A percentile compares a stretch with the other conserved stretches of the same genome.
Conservation (phyloP, 495 filamentous ascomycete genomes). For the Penicillium lagena region DNA sequence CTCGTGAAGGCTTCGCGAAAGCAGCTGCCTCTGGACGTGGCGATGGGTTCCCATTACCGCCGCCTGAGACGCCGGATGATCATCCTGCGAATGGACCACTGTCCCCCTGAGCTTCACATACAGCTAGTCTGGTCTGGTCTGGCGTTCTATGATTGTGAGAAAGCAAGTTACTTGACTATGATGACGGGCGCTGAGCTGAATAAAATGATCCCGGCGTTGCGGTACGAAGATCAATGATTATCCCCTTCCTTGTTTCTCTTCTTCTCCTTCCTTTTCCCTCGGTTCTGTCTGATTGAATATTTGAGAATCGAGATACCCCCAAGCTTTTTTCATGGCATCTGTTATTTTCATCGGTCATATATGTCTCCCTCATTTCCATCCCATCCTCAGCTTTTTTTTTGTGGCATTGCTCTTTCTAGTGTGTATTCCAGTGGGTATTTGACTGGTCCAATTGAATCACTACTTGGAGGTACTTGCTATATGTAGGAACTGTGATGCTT, state of each 20-base stretch:
- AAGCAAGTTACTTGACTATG: too few relatives aligned
- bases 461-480: too few relatives aligned
- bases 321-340: too few relatives aligned
- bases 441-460: too few relatives aligned
- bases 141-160: too few relatives aligned
- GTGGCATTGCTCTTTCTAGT: neutral
- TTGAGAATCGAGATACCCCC: conserved; percentile 18
- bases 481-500: too few relatives aligned
- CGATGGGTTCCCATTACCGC: conserved; percentile 40
- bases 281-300: neutral
- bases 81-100: conserved; percentile 11
- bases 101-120: neutral
- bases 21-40: conserved; percentile 30
- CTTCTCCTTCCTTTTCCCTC: neutral
- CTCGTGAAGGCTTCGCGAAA: conserved; percentile 66
- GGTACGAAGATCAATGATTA: conserved; percentile 17
- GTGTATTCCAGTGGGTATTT: too few relatives aligned
- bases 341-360: too few relatives aligned
- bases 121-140: neutral
- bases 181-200: conserved; percentile 14
- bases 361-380: neutral
- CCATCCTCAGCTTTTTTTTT: neutral
- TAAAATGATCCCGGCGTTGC: conserved; percentile 9
- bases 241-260: conserved; percentile 1
- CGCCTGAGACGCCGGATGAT: conserved; percentile 25